Percentiles rank a stretch among this genome's conserved stretches.
Conservation (phyloP, 1,284 basidiomycete species). For the Termitomyces sp. region DNA sequence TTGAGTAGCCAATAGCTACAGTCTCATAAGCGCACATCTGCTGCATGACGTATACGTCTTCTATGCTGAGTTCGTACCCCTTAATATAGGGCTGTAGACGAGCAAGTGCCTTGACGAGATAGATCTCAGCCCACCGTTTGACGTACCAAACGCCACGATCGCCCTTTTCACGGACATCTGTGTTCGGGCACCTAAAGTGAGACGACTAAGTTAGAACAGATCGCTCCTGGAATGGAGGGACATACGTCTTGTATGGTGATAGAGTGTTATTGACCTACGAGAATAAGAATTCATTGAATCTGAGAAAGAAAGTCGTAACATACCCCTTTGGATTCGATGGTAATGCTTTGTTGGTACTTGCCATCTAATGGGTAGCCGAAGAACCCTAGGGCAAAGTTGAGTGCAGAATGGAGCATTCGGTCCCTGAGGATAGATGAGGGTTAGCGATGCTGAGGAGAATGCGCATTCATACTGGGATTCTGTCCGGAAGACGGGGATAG, state of each 20-base stretch:
- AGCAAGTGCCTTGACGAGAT: slow-evolving; percentile 60
- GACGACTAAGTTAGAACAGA: not conserved
- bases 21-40: slow-evolving; percentile 89
- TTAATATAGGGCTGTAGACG: slow-evolving; percentile 57
- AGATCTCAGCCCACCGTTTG: slow-evolving; percentile 61
- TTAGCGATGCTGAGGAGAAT: not conserved
- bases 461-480: slow-evolving; percentile 67
- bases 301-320: slow-evolving; percentile 18
- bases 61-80: slow-evolving; percentile 65
- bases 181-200: slow-evolving; percentile 53
- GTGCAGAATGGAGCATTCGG: slow-evolving; percentile 78
- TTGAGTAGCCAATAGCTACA: slow-evolving; percentile 84
- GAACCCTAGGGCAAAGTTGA: slow-evolving; percentile 85
- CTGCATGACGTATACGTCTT: slow-evolving; percentile 72
- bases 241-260: slow-evolving; percentile 65
- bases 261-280: slow-evolving; percentile 75
- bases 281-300: not conserved
- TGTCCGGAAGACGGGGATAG: slow-evolving; percentile 81
- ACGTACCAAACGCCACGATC: slow-evolving; percentile 57
- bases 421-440: slow-evolving; percentile 37
- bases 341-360: slow-evolving; percentile 79
- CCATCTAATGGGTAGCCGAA: slow-evolving; percentile 78
- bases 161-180: slow-evolving; percentile 40
- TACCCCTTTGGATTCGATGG: slow-evolving; percentile 65
- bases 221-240: not conserved